A percentile compares a stretch with the other conserved stretches of the same genome.
Evolutionary conservation across 2,329 filamentous ascomycete species (phyloP).

Genomic region (Beauveria rudraprayagi): DNA sequence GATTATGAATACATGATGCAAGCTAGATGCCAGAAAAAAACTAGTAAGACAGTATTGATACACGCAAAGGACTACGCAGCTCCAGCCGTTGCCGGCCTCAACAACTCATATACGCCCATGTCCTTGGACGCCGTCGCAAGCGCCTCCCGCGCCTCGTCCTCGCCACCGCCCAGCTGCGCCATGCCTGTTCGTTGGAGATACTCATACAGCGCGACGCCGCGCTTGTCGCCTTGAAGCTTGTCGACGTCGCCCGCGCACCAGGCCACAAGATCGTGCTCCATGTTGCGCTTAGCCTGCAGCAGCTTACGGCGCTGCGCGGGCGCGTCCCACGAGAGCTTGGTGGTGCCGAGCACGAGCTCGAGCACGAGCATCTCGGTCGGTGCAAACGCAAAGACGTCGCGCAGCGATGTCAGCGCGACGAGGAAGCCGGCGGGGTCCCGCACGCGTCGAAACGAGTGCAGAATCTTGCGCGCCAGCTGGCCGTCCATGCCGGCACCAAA

Average conservation of each 20-base stretch:
- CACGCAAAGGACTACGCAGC: background rate
- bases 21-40: background rate
- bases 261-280: constrained; percentile 31
- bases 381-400: constrained; percentile 34
- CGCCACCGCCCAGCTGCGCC: constrained; percentile 19
- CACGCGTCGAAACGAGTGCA: constrained; percentile 43
- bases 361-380: constrained; percentile 38
- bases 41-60: background rate
- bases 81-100: constrained; percentile 16
- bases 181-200: constrained; percentile 34
- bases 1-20: background rate
- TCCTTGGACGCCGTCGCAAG: constrained; percentile 29
- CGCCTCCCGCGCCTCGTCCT: constrained; percentile 18
- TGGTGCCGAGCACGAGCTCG: constrained; percentile 38
- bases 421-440: constrained; percentile 37
- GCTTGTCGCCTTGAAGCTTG: constrained; percentile 27
- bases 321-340: constrained; percentile 35
- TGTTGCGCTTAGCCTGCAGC: constrained; percentile 31
- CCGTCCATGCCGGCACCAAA: constrained; percentile 37
- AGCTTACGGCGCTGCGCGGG: constrained; percentile 32
- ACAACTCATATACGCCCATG: constrained; percentile 35
- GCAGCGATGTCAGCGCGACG: constrained; percentile 36
- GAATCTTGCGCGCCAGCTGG: constrained; percentile 40
- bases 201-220: constrained; percentile 33
- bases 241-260: constrained; percentile 23